A percentile compares a stretch with the other conserved stretches of the same genome.
Evolutionary conservation across 441 rosid genomes (phyloP).

Genomic region (Bruguiera hainesii): DNA sequence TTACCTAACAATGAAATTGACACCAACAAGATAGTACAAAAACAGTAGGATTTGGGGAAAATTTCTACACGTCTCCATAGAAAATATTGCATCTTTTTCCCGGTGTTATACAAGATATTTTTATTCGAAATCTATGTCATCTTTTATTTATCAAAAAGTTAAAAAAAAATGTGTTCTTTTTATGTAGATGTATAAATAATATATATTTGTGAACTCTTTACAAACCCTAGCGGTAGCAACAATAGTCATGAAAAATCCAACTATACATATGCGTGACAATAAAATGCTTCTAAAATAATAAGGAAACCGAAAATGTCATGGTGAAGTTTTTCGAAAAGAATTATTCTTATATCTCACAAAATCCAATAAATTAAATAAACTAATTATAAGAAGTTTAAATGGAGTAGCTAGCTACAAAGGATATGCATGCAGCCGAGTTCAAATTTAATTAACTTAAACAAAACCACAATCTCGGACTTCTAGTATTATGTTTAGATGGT

Average conservation of each 20-base stretch:
- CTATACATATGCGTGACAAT: background rate
- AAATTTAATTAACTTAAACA: too few relatives aligned
- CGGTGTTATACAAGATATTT: background rate
- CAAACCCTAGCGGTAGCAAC: background rate
- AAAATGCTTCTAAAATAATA: background rate
- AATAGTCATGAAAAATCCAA: slow-evolving; percentile 3
- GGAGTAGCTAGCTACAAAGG: too few relatives aligned
- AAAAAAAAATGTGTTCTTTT: too few relatives aligned
- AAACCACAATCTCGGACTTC: too few relatives aligned
- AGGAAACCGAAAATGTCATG: slow-evolving; percentile 3
- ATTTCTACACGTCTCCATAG: background rate
- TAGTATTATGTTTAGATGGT: too few relatives aligned
- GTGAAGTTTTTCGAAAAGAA: background rate
- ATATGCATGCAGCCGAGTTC: too few relatives aligned
- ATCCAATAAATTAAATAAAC: background rate
- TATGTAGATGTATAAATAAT: too few relatives aligned
- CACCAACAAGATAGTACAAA: background rate
- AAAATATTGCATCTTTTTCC: background rate
- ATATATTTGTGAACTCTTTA: background rate
- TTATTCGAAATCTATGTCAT: background rate
- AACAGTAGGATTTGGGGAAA: slow-evolving; percentile 1
- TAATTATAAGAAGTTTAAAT: background rate
- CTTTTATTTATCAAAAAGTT: too few relatives aligned
- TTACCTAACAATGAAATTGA: slow-evolving; percentile 15
- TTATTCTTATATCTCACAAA: background rate